Evolutionary conservation across 75 land plant genomes (phyloP).

Genomic region (Azolla pinnata): DNA sequence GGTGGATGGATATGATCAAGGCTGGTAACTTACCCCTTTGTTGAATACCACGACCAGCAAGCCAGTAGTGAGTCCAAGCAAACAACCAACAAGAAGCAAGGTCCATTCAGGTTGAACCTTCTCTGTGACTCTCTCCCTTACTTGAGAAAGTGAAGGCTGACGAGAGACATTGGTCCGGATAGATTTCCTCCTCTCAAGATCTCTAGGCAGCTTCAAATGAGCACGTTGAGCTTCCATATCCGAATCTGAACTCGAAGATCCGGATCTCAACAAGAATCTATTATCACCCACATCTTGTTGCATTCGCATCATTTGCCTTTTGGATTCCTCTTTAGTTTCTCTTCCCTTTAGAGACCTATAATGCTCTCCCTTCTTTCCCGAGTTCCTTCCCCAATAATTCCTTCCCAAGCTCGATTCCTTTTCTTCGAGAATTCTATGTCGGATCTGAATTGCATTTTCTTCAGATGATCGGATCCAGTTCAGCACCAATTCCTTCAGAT

Average conservation of each 20-base stretch:
- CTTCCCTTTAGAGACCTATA: neutral
- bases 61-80: constrained; percentile 91
- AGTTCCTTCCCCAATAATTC: neutral
- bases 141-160: neutral
- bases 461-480: too few relatives aligned
- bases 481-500: too few relatives aligned
- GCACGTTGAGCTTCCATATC: constrained; percentile 21
- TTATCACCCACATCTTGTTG: constrained; percentile 16
- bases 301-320: constrained; percentile 7
- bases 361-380: neutral
- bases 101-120: constrained; percentile 98
- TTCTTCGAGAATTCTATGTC: too few relatives aligned
- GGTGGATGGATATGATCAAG: neutral
- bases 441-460: too few relatives aligned
- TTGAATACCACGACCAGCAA: constrained; percentile 86
- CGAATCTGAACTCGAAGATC: constrained; percentile 15
- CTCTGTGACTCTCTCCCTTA: constrained; percentile 38
- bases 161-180: neutral
- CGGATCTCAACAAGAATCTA: constrained; percentile 21
- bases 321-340: too few relatives aligned
- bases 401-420: too few relatives aligned
- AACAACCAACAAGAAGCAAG: constrained; percentile 74
- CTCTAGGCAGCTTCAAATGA: constrained; percentile 12
- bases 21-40: constrained; percentile 49
- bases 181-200: constrained; percentile 22